Evolutionary conservation across 2,329 filamentous ascomycete species (phyloP), one percentile per base, ranked within the genome.

Genomic region (Calonectria montana): DNA sequence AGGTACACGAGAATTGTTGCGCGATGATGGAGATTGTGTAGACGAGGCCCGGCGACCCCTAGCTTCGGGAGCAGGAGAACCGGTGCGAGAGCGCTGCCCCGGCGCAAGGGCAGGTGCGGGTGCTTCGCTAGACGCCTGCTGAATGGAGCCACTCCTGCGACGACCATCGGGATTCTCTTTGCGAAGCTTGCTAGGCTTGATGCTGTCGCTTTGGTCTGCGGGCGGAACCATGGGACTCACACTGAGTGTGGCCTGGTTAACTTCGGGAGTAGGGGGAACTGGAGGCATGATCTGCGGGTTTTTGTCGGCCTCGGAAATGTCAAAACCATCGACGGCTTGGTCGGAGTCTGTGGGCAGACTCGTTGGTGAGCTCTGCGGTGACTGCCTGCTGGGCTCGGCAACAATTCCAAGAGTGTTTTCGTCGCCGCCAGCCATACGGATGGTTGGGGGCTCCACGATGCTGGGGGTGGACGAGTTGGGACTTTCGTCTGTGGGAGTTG

Each of bases 21-120:
- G 80, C 16, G 75, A 71, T 7, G 74, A 73, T 4, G 78, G 74
- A 2, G 84, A 84, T 50, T 89, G 88, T 1, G 85, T 87, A 13
- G 88, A 89, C 31, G 84, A 84, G 75, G 87, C 88, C 67, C 88
- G 84, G 10, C 84, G 80, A 39, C 82, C 84, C 31, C 87, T 83
- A 1, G 80, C 61, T 31, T 86, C 84, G 43, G 82, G 77, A 4
- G 80, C 78, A 5, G 86, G 81, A 13, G 83, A 83, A 15, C 78
- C 76, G 43, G 73, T 71, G 39, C 80, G 76, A 13, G 78, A 73
- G 53, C 77, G 80, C 72, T 65, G 79, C 65, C 45, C 77, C 73
- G 57, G 41, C 70, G 76, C 27, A 47, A 76, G 53, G 75, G 39
- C 41, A 15, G 57, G 41, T 69, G 76, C 27, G 47, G 76, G 53